Conservation (phyloP, 176 grass and related monocot genomes). For the Otatea glauca region DNA sequence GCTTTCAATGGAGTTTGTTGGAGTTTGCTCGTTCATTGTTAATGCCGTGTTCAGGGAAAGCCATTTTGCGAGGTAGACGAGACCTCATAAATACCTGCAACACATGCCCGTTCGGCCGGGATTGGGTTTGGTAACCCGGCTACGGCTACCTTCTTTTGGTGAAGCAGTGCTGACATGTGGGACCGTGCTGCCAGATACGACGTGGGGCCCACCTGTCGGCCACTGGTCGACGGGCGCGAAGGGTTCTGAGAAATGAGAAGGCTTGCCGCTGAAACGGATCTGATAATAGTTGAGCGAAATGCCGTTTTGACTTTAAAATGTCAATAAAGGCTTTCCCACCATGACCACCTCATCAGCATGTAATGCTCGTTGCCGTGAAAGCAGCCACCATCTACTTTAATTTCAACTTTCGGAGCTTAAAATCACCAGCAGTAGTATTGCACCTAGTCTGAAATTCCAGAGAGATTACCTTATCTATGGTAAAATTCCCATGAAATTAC, state of each 20-base stretch:
- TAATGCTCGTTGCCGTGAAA: constrained; percentile 24
- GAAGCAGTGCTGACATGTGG: not conserved
- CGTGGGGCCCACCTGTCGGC: not conserved
- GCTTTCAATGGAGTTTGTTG: constrained; percentile 44
- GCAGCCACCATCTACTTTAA: constrained; percentile 10
- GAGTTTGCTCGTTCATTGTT: constrained; percentile 31
- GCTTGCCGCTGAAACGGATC: constrained; percentile 33
- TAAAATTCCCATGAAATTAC: not conserved
- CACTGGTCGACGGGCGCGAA: not conserved
- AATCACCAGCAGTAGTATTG: not conserved
- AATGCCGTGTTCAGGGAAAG: constrained; percentile 42
- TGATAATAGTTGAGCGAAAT: not conserved
- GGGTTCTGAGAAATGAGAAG: not conserved
- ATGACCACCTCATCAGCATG: constrained; percentile 13
- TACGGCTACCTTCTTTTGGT: not conserved
- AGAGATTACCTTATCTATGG: too few relatives aligned
- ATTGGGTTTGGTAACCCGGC: not conserved
- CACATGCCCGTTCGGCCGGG: not conserved
- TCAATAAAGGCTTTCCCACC: constrained; percentile 40
- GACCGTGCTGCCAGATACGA: not conserved
- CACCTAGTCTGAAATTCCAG: not conserved
- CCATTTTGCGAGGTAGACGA: not conserved
- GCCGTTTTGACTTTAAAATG: constrained; percentile 37
- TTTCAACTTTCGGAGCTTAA: not conserved
- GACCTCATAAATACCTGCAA: constrained; percentile 13